Evolutionary conservation across 768 basidiomycete species (phyloP).

Genomic region (Dentipellis sp.): DNA sequence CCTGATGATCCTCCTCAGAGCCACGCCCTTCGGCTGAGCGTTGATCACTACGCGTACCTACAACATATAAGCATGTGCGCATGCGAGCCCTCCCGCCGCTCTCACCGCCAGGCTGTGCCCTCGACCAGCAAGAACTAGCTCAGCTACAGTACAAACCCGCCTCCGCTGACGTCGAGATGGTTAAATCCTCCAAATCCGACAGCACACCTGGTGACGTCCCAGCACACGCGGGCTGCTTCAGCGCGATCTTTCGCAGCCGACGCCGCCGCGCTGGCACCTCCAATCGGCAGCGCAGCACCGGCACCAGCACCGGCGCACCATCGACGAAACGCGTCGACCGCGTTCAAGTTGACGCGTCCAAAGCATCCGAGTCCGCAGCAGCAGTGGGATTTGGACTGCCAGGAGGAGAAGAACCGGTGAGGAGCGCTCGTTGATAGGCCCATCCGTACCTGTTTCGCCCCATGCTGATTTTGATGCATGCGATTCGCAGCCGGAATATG

Average conservation of each 20-base stretch:
- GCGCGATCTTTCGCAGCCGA: conserved; percentile 7
- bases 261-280: neutral
- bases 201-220: conserved; percentile 1
- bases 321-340: neutral
- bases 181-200: neutral
- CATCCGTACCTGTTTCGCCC: neutral
- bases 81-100: too few species aligned
- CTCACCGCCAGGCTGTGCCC: too few species aligned
- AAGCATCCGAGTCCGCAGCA: neutral
- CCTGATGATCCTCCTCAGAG: too few species aligned
- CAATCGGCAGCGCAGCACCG: neutral
- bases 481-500: conserved; percentile 7
- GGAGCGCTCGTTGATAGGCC: neutral
- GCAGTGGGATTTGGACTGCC: neutral
- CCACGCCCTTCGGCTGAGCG: too few species aligned
- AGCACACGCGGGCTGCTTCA: conserved; percentile 7
- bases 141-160: too few species aligned
- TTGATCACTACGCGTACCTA: too few species aligned
- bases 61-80: too few species aligned
- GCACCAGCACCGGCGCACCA: neutral
- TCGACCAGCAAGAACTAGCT: too few species aligned
- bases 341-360: neutral
- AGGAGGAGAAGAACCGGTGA: neutral
- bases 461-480: neutral
- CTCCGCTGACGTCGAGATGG: too few species aligned